Conservation (phyloP, 176 grass and related monocot genomes). For the Thinopyrum elongatum region DNA sequence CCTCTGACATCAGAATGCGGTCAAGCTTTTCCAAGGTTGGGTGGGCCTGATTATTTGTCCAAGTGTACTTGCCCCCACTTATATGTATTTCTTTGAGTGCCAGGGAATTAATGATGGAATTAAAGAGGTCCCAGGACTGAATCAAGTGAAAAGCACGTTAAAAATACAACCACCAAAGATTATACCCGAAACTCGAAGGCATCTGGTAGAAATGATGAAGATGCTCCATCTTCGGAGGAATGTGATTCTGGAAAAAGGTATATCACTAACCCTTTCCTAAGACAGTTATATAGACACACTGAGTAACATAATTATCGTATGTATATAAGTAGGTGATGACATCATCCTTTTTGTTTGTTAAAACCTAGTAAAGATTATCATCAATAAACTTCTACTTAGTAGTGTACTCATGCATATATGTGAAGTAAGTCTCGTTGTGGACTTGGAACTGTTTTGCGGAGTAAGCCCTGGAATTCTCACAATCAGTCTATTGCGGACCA, state of each 20-base stretch:
- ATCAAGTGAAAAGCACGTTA: conserved; percentile 36
- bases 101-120: no score
- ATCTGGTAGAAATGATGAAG: no score
- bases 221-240: background rate
- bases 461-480: background rate
- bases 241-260: conserved; percentile 46
- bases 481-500: background rate
- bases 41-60: no score
- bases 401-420: background rate
- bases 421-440: background rate
- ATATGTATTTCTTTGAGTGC: no score
- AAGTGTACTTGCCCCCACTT: no score
- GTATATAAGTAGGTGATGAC: background rate
- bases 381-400: background rate
- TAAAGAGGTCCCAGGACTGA: conserved; percentile 47
- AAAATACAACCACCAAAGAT: conserved; percentile 44
- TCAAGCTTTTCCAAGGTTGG: no score
- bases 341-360: background rate
- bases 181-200: conserved; percentile 39
- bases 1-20: no score
- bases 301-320: background rate
- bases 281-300: background rate
- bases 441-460: background rate
- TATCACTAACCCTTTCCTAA: background rate
- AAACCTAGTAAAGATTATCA: background rate